Evolutionary conservation across 169 alveolate genomes (phyloP), one percentile per base, ranked within the genome.

Genomic region (Cryptosporidium ubiquitum): DNA sequence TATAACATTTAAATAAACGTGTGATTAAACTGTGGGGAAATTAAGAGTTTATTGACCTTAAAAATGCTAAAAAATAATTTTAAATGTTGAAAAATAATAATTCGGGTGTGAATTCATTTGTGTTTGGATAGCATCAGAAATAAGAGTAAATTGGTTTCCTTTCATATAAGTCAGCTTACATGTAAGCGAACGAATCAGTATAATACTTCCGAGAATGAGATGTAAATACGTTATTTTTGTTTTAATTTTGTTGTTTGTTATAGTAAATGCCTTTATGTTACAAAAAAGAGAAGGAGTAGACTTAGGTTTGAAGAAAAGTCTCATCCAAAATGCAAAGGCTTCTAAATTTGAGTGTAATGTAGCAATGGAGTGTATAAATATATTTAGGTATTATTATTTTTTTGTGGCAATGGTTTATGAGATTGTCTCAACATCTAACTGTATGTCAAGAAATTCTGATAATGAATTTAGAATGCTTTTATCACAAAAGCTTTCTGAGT

Each of bases 341-440:
- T 14, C 6, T 14, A 16, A 64, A 7, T 64, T 31, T 37, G 71
- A 64, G 12, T 37, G 29, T 5, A 18, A 2, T 6, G 23, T 33
- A 6, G 49, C 31, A 64, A 64, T 20, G 20, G 71, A 64, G 0
- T 64, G 47, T 64, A 64, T 64, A 29, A n/a, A 33, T 37, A 20
- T 64, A 33, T n/a, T 64, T 9, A 64, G 71, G 18, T 5, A n/a
- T 18, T 64, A 64, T 29, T 37, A 64, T 49, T 64, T 64, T 64
- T 64, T 64, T 35, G 40, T 64, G 18, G 40, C 52, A 33, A 37
- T 64, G 3, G 16, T 64, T 64, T 64, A 64, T 35, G 71, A 64
- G 5, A 37, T 64, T 35, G n/a, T 64, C 29, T 64, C 40, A 18
- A 64, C 33, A 37, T 33, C 52, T 5, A 33, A 64, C 47, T 64